Conservation (phyloP, 2,329 filamentous ascomycete species). For the Dactylellina cionopaga region DNA sequence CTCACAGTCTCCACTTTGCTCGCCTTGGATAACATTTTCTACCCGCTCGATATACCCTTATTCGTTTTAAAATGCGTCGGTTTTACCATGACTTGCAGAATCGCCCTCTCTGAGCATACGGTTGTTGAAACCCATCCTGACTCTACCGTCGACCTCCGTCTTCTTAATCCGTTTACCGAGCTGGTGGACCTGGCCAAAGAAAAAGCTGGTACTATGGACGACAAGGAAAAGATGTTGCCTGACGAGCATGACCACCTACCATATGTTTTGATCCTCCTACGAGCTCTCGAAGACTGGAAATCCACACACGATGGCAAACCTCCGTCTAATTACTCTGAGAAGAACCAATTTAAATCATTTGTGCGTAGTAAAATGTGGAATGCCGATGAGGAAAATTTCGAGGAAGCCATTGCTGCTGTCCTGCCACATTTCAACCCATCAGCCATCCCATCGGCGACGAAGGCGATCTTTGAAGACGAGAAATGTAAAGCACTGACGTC, state of each 20-base stretch:
- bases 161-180: slow-evolving; percentile 87
- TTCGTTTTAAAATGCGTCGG: slow-evolving; percentile 88
- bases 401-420: slow-evolving; percentile 87
- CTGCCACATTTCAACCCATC: slow-evolving; percentile 82
- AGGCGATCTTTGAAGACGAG: slow-evolving; percentile 79
- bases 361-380: slow-evolving; percentile 75
- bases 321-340: slow-evolving; percentile 83
- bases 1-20: slow-evolving; percentile 53
- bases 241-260: slow-evolving; percentile 93
- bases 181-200: slow-evolving; percentile 73
- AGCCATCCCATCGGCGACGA: slow-evolving; percentile 74
- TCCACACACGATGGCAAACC: slow-evolving; percentile 72
- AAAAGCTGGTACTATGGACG: slow-evolving; percentile 69
- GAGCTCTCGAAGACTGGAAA: slow-evolving; percentile 86
- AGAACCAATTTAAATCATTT: slow-evolving; percentile 79
- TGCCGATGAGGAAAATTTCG: slow-evolving; percentile 92
- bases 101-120: slow-evolving; percentile 78
- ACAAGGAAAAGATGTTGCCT: slow-evolving; percentile 66
- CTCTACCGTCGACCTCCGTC: slow-evolving; percentile 82
- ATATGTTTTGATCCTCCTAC: slow-evolving; percentile 81
- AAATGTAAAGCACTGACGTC: slow-evolving; percentile 65
- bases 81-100: slow-evolving; percentile 89
- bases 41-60: slow-evolving; percentile 70
- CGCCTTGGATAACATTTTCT: slow-evolving; percentile 45
- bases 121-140: slow-evolving; percentile 97